phyloP scores from a whole-genome alignment of 495 filamentous ascomycete species.

The Diplogelasinospora grovesii region DNA sequence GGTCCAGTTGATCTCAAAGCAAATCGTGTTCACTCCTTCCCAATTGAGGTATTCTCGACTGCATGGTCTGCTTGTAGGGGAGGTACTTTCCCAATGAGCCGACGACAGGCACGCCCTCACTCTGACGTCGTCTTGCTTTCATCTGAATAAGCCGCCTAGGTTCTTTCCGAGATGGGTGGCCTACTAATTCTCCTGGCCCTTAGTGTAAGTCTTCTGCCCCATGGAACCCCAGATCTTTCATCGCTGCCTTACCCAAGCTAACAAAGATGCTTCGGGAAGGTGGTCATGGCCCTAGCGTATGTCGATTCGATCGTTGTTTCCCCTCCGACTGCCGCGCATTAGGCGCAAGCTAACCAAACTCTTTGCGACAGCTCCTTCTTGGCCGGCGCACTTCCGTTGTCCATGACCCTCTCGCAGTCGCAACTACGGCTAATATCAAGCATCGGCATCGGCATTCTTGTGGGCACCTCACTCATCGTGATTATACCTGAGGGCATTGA shows the following conservation, averaged over 20 bases:
- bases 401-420: slow-evolving; percentile 80
- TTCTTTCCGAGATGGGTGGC: slow-evolving; percentile 56
- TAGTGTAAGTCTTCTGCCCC: slow-evolving; percentile 35
- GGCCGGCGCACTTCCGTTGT: slow-evolving; percentile 86
- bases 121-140: no score
- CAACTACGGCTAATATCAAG: slow-evolving; percentile 85
- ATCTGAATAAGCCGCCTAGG: no score
- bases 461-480: slow-evolving; percentile 90
- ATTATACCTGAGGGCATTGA: slow-evolving; percentile 97
- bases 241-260: slow-evolving; percentile 12
- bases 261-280: slow-evolving; percentile 24
- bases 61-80: no score
- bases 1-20: slow-evolving; percentile 6
- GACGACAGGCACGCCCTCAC: no score
- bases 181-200: slow-evolving; percentile 79
- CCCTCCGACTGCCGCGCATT: slow-evolving; percentile 3
- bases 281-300: slow-evolving; percentile 93
- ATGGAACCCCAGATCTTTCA: not conserved
- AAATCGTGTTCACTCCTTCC: no score
- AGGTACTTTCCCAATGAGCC: no score
- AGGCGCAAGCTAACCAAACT: slow-evolving; percentile 18
- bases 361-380: slow-evolving; percentile 70
- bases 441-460: slow-evolving; percentile 87
- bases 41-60: no score
- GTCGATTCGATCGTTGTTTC: slow-evolving; percentile 20